These are phyloP conservation scores for Telfairia occidentalis DNA, from an alignment of 331 rosid species.

Conservation along the genomic window DNA sequence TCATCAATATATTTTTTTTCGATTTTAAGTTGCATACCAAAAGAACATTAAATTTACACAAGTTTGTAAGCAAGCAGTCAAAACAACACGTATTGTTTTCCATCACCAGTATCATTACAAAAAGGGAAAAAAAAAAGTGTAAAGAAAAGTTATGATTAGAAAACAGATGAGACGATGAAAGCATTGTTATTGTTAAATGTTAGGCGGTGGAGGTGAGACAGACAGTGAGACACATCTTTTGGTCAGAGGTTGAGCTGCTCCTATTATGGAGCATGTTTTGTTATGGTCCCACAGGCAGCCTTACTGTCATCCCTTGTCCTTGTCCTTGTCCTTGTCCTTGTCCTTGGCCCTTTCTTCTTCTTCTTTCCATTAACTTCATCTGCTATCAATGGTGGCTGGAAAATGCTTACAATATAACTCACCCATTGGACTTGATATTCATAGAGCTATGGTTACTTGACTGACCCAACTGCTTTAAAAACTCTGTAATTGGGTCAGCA, in stretches of 20 bases:
- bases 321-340: neutral
- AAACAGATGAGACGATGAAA: neutral
- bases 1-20: too few relatives aligned
- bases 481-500: constrained; percentile 6
- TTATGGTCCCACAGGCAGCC: neutral
- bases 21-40: too few relatives aligned
- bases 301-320: neutral
- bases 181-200: too few relatives aligned
- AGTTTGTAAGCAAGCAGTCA: neutral
- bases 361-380: neutral
- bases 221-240: neutral
- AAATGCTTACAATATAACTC: neutral
- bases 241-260: neutral
- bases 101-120: neutral
- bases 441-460: too few relatives aligned
- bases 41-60: neutral
- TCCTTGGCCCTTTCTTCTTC: neutral
- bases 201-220: neutral
- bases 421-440: neutral
- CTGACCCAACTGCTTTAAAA: neutral
- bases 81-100: neutral
- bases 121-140: too few relatives aligned
- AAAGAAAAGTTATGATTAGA: neutral
- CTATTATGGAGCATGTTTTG: constrained; percentile 2
- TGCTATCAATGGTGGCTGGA: neutral